A percentile compares a stretch with the other conserved stretches of the same genome.
These are phyloP conservation scores for Sugiyamaella valdiviana DNA, from an alignment of 805 yeast species.

Conservation along the genomic window DNA sequence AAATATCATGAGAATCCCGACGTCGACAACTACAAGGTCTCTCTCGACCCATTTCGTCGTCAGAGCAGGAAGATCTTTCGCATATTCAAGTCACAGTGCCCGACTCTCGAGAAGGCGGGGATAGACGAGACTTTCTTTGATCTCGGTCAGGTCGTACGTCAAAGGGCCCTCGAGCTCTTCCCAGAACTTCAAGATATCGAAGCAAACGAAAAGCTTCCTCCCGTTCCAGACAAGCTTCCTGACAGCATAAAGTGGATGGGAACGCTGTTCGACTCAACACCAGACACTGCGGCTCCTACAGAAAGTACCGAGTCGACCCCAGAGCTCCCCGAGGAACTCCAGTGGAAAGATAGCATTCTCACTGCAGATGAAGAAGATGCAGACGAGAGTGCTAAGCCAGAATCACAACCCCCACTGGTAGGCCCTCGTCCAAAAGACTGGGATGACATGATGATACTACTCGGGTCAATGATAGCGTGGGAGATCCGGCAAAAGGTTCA, in stretches of 20 bases:
- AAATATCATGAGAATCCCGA: conserved; percentile 51
- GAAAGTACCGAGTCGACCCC: background rate
- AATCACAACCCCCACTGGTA: background rate
- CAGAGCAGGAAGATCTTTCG: conserved; percentile 75
- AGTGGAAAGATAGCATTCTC: background rate
- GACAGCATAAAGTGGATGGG: conserved; percentile 23
- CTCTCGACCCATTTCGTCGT: conserved; percentile 84
- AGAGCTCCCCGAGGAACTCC: background rate
- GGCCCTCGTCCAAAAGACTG: conserved; percentile 43
- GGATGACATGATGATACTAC: conserved; percentile 69
- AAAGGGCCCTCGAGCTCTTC: conserved; percentile 37
- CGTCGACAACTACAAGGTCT: conserved; percentile 68
- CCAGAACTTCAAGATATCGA: conserved; percentile 39
- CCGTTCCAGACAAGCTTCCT: conserved; percentile 12
- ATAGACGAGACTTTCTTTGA: conserved; percentile 91
- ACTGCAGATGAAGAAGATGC: background rate
- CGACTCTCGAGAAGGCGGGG: conserved; percentile 83
- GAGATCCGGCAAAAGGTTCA: conserved; percentile 50
- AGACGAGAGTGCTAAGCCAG: background rate
- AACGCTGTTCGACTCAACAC: conserved; percentile 16
- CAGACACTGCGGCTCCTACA: conserved; percentile 24
- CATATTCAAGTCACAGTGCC: conserved; percentile 56
- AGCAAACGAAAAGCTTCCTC: conserved; percentile 9
- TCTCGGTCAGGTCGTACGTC: conserved; percentile 59
- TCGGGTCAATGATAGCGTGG: conserved; percentile 58